Evolutionary conservation across 2,329 filamentous ascomycete genomes (phyloP).

Genomic region (Aspergillus novoparasiticus): DNA sequence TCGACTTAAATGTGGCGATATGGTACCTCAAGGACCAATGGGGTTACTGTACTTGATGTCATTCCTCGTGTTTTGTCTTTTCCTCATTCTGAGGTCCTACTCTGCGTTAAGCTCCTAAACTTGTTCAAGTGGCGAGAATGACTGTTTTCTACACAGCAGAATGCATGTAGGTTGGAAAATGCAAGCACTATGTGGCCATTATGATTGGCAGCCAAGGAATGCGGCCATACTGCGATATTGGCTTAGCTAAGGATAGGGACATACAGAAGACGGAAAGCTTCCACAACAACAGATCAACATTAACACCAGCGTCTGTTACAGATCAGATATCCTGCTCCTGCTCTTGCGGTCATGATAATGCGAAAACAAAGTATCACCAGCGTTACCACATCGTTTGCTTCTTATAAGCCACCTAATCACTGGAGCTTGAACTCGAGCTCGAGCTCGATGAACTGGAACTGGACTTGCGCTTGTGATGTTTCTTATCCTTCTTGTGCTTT

Average conservation of each 20-base stretch:
- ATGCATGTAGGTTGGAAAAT: not conserved
- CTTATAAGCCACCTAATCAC: conserved; percentile 3
- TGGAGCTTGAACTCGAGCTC: conserved; percentile 23
- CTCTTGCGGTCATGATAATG: not conserved
- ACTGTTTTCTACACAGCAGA: not conserved
- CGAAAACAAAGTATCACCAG: not conserved
- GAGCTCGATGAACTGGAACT: conserved; percentile 20
- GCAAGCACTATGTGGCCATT: not conserved
- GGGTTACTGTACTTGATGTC: not conserved
- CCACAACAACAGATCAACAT: not conserved
- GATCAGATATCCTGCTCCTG: not conserved
- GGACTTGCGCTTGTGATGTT: conserved; percentile 14
- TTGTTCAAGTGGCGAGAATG: not conserved
- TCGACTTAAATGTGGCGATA: not conserved
- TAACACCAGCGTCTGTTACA: not conserved
- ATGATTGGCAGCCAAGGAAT: not conserved
- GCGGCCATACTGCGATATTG: not conserved
- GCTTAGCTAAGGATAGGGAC: not conserved
- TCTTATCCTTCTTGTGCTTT: conserved; percentile 22
- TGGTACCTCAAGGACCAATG: not conserved
- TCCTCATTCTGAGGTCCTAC: not conserved
- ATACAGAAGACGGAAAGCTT: not conserved
- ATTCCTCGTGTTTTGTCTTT: not conserved
- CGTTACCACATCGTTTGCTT: not conserved
- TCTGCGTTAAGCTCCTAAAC: not conserved